These are phyloP conservation scores for Verticillium dahliae DNA, from an alignment of 2,329 filamentous ascomycete species.

Conservation along the genomic window DNA sequence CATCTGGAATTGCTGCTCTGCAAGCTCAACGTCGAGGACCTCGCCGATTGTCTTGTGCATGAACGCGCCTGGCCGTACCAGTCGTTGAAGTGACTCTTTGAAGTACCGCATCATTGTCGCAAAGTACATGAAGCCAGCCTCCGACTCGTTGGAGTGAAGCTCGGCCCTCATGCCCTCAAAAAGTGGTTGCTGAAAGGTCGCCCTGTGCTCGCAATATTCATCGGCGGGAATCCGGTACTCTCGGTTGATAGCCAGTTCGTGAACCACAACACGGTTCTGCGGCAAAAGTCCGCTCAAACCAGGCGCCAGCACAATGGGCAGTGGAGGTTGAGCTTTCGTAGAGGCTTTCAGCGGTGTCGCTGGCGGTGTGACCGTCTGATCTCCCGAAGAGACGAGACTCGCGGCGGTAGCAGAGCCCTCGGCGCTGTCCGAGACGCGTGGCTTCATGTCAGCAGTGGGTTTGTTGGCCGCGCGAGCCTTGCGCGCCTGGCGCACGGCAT, in stretches of 20 bases:
- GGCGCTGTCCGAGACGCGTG: slow-evolving; percentile 52
- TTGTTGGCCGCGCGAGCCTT: slow-evolving; percentile 59
- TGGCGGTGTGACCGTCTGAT: slow-evolving; percentile 48
- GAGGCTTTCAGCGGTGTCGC: slow-evolving; percentile 35
- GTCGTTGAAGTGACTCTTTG: slow-evolving; percentile 62
- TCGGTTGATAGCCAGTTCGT: slow-evolving; percentile 74
- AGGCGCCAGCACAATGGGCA: slow-evolving; percentile 25
- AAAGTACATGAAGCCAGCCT: slow-evolving; percentile 61
- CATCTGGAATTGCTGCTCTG: slow-evolving; percentile 60
- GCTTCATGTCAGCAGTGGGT: slow-evolving; percentile 62
- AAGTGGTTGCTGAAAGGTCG: slow-evolving; percentile 39
- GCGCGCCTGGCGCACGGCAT: slow-evolving; percentile 67
- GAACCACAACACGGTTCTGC: slow-evolving; percentile 67
- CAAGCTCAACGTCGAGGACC: slow-evolving; percentile 65
- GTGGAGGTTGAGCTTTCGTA: slow-evolving; percentile 21
- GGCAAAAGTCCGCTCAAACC: slow-evolving; percentile 54
- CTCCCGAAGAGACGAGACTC: slow-evolving; percentile 30
- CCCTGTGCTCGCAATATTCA: slow-evolving; percentile 52
- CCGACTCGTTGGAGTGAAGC: slow-evolving; percentile 59
- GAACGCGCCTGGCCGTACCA: slow-evolving; percentile 63
- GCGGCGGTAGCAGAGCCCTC: slow-evolving; percentile 24
- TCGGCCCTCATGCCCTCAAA: slow-evolving; percentile 54
- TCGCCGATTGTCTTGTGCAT: slow-evolving; percentile 72
- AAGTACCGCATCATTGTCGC: slow-evolving; percentile 65
- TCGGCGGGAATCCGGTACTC: slow-evolving; percentile 66